A percentile compares a stretch with the other conserved stretches of the same genome.
phyloP scores from a whole-genome alignment of 129 eudicot genomes.

The Glebionis coronaria region DNA sequence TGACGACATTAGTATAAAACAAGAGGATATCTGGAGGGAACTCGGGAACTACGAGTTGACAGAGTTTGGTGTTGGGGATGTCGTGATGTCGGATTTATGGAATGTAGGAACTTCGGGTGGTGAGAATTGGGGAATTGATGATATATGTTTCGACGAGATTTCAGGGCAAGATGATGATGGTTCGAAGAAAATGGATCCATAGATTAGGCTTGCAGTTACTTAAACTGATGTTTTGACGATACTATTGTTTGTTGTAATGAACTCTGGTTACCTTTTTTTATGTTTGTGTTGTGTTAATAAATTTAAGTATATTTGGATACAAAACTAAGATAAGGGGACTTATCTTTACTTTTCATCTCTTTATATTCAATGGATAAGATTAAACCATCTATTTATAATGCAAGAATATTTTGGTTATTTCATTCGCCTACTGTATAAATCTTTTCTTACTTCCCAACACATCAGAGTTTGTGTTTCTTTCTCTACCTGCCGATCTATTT shows the following conservation, averaged over 20 bases:
- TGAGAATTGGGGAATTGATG: conserved; percentile 44
- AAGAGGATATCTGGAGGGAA: conserved; percentile 57
- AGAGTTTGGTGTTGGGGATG: conserved; percentile 44
- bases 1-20: conserved; percentile 37
- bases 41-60: conserved; percentile 43
- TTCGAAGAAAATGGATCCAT: conserved; percentile 31
- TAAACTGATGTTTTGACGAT: background rate
- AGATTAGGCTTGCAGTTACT: conserved; percentile 2
- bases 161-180: conserved; percentile 22
- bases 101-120: conserved; percentile 46
- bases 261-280: too few species aligned
- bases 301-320: too few species aligned
- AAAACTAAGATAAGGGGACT: too few species aligned
- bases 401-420: too few species aligned
- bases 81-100: conserved; percentile 54
- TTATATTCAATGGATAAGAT: too few species aligned
- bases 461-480: too few species aligned
- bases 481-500: too few species aligned
- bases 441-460: too few species aligned
- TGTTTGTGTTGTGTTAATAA: too few species aligned
- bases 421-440: too few species aligned
- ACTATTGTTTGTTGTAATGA: conserved; percentile 6
- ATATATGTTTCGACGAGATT: conserved; percentile 34
- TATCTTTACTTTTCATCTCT: too few species aligned
- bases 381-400: too few species aligned